A percentile compares a stretch with the other conserved stretches of the same genome.
phyloP scores from a whole-genome alignment of 106 monocot species.

The Apostasia shenzhenica region DNA sequence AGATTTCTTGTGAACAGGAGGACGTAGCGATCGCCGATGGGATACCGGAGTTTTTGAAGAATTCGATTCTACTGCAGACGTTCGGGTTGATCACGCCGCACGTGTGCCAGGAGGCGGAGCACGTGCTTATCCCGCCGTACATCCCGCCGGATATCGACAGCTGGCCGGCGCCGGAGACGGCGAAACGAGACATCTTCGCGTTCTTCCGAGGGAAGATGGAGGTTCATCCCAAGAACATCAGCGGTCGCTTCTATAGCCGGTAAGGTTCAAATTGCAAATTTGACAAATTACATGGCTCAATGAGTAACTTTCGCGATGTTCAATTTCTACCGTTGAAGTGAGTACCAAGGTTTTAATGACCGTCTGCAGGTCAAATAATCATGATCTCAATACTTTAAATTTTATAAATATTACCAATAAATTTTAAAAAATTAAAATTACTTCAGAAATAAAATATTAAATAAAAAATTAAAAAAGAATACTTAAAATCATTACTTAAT shows the following conservation, averaged over 20 bases:
- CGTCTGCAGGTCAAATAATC: no score
- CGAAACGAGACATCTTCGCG: constrained; percentile 57
- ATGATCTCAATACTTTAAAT: no score
- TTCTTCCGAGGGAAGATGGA: constrained; percentile 98
- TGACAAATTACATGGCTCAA: no score
- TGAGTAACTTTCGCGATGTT: no score
- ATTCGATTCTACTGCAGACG: constrained; percentile 74
- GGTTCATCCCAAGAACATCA: constrained; percentile 95
- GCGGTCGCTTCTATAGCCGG: constrained; percentile 88
- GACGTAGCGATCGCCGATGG: constrained; percentile 64
- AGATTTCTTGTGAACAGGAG: constrained; percentile 20
- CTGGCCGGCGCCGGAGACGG: constrained; percentile 26
- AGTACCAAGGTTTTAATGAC: no score
- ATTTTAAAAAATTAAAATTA: no score
- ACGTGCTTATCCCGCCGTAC: constrained; percentile 85
- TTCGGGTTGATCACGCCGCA: constrained; percentile 57
- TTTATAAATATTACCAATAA: no score
- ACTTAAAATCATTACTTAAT: no score
- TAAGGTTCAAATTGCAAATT: constrained; percentile 5
- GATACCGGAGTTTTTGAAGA: constrained; percentile 61
- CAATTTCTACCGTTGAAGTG: no score
- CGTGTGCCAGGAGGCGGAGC: constrained; percentile 70
- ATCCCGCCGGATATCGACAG: constrained; percentile 27
- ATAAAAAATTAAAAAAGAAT: no score
- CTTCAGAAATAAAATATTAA: no score